Conservation (phyloP, 2,329 filamentous ascomycete genomes). For the Alternaria conjuncta region DNA sequence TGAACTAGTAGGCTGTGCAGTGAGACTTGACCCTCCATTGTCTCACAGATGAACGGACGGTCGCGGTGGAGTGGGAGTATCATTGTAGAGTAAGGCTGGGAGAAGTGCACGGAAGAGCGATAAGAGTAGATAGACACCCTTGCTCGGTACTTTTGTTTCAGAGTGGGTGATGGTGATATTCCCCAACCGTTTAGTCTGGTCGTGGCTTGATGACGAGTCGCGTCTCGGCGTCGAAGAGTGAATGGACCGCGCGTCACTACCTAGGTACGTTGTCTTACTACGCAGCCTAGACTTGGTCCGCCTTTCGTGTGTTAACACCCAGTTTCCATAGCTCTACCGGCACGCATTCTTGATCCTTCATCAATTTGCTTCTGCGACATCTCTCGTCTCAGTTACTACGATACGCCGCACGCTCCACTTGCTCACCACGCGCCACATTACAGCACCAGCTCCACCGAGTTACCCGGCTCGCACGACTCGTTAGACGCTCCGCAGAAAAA, state of each 20-base stretch:
- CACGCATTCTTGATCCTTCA: not conserved
- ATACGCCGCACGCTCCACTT: constrained; percentile 13
- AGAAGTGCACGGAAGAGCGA: not conserved
- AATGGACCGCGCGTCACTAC: not conserved
- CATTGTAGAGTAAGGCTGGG: not conserved
- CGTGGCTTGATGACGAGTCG: not conserved
- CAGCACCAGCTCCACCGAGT: constrained; percentile 18
- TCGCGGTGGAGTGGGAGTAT: not conserved
- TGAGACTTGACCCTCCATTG: not conserved
- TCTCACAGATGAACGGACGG: not conserved
- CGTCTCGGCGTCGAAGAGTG: not conserved
- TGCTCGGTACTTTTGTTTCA: not conserved
- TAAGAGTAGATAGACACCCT: not conserved
- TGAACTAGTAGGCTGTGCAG: not conserved
- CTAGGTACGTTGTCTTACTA: not conserved
- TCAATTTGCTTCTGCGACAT: constrained; percentile 4
- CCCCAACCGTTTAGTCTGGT: not conserved
- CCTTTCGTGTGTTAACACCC: not conserved
- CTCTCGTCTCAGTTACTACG: not conserved
- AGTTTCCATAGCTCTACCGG: not conserved
- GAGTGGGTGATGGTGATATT: not conserved
- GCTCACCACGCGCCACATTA: not conserved
- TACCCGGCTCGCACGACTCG: constrained; percentile 27
- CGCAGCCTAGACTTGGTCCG: not conserved
- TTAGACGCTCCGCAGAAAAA: constrained; percentile 17